Evolutionary conservation across 768 basidiomycete genomes (phyloP), one percentile per base, ranked within the genome.

Genomic region (Xerocomellus intermedius): DNA sequence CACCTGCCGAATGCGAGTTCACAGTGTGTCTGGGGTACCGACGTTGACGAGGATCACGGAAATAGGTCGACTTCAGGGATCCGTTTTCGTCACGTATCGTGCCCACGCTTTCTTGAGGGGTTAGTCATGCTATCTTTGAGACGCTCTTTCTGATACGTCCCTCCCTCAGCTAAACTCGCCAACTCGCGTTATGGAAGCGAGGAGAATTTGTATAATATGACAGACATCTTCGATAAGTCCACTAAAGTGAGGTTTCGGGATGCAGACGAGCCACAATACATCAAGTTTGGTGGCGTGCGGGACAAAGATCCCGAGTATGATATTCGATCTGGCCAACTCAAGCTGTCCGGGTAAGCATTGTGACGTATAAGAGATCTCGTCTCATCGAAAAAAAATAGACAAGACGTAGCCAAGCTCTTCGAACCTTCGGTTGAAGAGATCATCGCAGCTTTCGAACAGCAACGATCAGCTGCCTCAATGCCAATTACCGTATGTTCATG

Each of bases 211-310:
- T 33, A 65, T 5, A 43, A 57, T 1, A 74, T 77, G 56, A 43
- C 69, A 0, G 67, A 73, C 4, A 26, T 57, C 5, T 77, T 77
- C 38, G 74, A 75, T 24, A 65, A 65, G 47, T 59, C 63, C 1
- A 67, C 72, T 0, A 77, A 77, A 55, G 48, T 69, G 17, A 75
- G 71, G 14, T 80, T 78, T 57, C 77, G 69, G 33, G 60, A 64
- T 37, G 64, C 57, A 2, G 55, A 64, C 10, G 70, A 73, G 16
- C 65, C 74, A 0, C 72, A 69, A n/a, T 78, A 70, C 55, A 69
- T 67, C 44, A 76, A 62, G 37, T 75, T 79, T 32, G 76, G 78
- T 17, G 64, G 60, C 1, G 54, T 64, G 24, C 59, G 70, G 6
- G 71, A 73, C 58, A 70, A 64, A 37, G 76, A 78, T 45, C 64